Percentiles rank a stretch among this genome's conserved stretches.
phyloP scores from a whole-genome alignment of 805 yeast species.

The Hanseniaspora opuntiae region DNA sequence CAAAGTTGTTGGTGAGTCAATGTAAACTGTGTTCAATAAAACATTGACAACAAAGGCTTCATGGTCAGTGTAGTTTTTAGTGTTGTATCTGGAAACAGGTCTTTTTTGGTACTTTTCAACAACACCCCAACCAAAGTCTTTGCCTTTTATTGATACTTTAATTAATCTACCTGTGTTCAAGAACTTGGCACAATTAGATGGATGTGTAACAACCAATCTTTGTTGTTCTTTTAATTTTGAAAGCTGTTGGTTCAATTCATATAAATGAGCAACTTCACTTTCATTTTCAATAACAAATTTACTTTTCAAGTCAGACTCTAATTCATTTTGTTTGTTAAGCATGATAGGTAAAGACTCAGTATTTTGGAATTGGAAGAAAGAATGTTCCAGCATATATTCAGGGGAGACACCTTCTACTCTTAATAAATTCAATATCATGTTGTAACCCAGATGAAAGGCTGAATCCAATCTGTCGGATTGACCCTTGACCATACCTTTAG shows the following conservation, averaged over 20 bases:
- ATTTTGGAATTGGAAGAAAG: constrained; percentile 91
- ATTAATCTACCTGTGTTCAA: constrained; percentile 81
- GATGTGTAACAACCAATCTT: constrained; percentile 76
- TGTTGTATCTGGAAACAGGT: constrained; percentile 43
- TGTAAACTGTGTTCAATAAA: constrained; percentile 61
- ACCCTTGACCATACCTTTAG: constrained; percentile 98
- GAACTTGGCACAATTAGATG: constrained; percentile 70
- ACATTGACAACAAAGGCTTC: constrained; percentile 82
- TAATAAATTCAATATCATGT: constrained; percentile 89
- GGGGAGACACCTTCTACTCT: constrained; percentile 98
- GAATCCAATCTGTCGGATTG: constrained; percentile 95
- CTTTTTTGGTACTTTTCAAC: constrained; percentile 68
- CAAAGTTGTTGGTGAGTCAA: constrained; percentile 71
- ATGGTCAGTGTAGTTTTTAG: constrained; percentile 59
- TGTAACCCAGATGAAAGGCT: constrained; percentile 93
- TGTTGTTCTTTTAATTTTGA: constrained; percentile 60
- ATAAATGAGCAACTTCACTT: constrained; percentile 60
- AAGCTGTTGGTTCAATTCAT: constrained; percentile 64
- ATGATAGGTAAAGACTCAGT: constrained; percentile 78
- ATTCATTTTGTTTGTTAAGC: constrained; percentile 49
- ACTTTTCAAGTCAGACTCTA: constrained; percentile 35
- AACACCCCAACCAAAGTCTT: constrained; percentile 93
- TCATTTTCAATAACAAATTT: constrained; percentile 58
- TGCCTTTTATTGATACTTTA: constrained; percentile 41
- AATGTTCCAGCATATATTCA: constrained; percentile 86